Evolutionary conservation across 495 filamentous ascomycete genomes (phyloP).

Genomic region (Podospora didyma): DNA sequence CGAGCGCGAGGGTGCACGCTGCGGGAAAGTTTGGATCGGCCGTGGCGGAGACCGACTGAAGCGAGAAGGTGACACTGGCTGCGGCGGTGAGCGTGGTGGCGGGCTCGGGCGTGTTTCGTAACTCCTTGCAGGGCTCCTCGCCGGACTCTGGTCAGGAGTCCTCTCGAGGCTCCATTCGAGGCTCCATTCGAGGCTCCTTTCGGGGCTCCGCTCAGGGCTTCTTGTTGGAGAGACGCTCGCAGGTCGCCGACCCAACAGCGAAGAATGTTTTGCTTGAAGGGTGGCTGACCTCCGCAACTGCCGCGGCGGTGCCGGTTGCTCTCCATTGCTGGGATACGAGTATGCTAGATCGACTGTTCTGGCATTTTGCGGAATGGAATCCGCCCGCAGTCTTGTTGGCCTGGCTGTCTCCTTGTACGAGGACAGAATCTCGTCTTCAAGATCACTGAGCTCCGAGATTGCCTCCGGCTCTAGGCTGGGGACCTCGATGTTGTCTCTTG

Average conservation of each 20-base stretch:
- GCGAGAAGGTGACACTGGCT: constrained; percentile 1
- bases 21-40: background rate
- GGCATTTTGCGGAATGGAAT: constrained; percentile 15
- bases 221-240: constrained; percentile 4
- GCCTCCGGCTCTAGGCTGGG: constrained; percentile 21
- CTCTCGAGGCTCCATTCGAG: background rate
- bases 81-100: constrained; percentile 1
- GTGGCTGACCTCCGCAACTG: constrained; percentile 19
- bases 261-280: constrained; percentile 9
- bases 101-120: background rate
- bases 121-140: constrained; percentile 2
- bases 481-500: background rate
- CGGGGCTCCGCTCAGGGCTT: background rate
- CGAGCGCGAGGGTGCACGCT: constrained; percentile 7
- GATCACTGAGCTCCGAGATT: constrained; percentile 44
- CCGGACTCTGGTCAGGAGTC: background rate
- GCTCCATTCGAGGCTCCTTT: background rate
- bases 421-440: constrained; percentile 31
- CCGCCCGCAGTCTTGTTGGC: constrained; percentile 8
- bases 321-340: background rate
- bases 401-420: constrained; percentile 11
- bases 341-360: constrained; percentile 13
- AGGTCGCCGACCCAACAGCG: background rate
- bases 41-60: background rate
- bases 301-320: constrained; percentile 7